These are phyloP conservation scores for Exserohilum rostratum DNA, from an alignment of 2,329 filamentous ascomycete species.

Conservation along the genomic window DNA sequence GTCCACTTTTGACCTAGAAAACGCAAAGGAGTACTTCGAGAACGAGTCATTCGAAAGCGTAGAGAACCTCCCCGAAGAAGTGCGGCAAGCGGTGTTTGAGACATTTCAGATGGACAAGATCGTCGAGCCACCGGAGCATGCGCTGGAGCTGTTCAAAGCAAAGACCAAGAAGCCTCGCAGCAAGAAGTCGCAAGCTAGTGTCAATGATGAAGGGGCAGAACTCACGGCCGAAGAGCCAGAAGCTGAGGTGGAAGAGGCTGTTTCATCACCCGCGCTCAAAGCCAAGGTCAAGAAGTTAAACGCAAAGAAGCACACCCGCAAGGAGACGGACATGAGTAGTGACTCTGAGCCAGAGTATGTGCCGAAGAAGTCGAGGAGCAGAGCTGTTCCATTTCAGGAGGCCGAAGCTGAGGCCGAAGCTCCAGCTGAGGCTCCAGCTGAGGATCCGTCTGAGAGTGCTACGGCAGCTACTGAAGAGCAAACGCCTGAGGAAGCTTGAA, in stretches of 20 bases:
- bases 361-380: constrained; percentile 23
- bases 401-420: neutral
- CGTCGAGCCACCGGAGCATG: constrained; percentile 55
- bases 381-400: constrained; percentile 2
- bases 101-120: constrained; percentile 78
- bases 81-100: constrained; percentile 72
- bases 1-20: constrained; percentile 71
- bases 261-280: neutral
- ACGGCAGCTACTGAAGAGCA: neutral
- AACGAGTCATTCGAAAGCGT: constrained; percentile 73
- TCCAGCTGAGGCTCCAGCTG: too few species aligned
- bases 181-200: constrained; percentile 16
- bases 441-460: too few species aligned
- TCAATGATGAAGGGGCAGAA: neutral
- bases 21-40: constrained; percentile 63
- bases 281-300: neutral
- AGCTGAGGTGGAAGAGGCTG: neutral
- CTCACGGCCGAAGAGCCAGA: neutral
- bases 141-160: constrained; percentile 26
- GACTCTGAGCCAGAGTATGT: constrained; percentile 15
- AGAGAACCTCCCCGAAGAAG: constrained; percentile 70
- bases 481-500: neutral
- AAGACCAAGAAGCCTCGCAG: constrained; percentile 30
- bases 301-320: constrained; percentile 17
- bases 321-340: constrained; percentile 5